Evolutionary conservation across 106 monocot genomes (phyloP).

Genomic region (Vanilla planifolia): DNA sequence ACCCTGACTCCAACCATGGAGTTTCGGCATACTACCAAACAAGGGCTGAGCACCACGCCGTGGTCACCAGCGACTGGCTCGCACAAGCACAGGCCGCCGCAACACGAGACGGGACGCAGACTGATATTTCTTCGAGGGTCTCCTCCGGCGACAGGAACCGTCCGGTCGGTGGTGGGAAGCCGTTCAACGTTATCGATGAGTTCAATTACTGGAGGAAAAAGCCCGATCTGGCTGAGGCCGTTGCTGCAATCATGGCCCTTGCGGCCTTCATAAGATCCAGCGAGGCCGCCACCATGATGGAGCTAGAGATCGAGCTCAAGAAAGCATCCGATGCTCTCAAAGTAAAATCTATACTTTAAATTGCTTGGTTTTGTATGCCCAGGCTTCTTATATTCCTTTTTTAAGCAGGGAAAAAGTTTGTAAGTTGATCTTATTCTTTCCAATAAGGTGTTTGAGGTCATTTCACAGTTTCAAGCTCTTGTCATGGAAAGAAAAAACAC

Average conservation of each 20-base stretch:
- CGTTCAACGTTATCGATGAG: constrained; percentile 76
- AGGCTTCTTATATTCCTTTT: too few relatives aligned
- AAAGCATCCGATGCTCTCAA: constrained; percentile 82
- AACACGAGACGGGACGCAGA: constrained; percentile 2
- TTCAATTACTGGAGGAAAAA: constrained; percentile 95
- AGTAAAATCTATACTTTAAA: constrained; percentile 23
- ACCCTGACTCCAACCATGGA: constrained; percentile 22
- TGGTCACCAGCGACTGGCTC: constrained; percentile 92
- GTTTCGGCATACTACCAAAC: constrained; percentile 96
- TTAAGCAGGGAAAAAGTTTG: too few relatives aligned
- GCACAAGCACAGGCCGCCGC: constrained; percentile 64
- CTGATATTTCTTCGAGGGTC: constrained; percentile 3
- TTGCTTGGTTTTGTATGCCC: neutral
- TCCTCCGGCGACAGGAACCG: neutral
- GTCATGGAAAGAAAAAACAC: too few relatives aligned
- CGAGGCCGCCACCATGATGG: constrained; percentile 91
- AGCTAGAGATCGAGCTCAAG: constrained; percentile 95
- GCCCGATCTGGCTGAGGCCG: constrained; percentile 93
- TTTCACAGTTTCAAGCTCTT: too few relatives aligned
- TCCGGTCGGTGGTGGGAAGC: constrained; percentile 9
- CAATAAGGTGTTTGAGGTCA: too few relatives aligned
- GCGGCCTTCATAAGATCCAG: constrained; percentile 67
- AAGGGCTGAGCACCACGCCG: constrained; percentile 79
- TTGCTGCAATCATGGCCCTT: constrained; percentile 97
- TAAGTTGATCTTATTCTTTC: too few relatives aligned